phyloP scores from a whole-genome alignment of 2,329 filamentous ascomycete genomes.

The Amauroascus niger region DNA sequence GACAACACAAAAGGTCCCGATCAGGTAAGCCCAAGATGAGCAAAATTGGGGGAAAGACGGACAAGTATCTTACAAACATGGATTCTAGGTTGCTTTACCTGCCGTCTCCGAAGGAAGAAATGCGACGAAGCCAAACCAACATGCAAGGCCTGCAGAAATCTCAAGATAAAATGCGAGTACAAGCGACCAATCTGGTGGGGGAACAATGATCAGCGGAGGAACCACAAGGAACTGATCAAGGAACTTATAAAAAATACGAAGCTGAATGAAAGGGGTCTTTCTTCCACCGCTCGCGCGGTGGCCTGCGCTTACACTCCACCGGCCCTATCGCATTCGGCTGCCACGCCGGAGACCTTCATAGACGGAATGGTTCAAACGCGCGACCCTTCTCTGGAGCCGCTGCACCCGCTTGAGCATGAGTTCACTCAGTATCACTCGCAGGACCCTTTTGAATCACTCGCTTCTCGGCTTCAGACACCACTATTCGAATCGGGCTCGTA shows the following conservation, averaged over 20 bases:
- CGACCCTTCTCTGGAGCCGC: constrained; percentile 70
- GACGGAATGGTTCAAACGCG: constrained; percentile 58
- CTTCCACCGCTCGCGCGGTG: constrained; percentile 36
- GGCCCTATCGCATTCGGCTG: constrained; percentile 69
- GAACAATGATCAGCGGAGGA: constrained; percentile 73
- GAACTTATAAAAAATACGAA: constrained; percentile 96
- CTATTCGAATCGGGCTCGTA: constrained; percentile 53
- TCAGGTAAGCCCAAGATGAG: constrained; percentile 11
- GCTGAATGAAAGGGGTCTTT: constrained; percentile 67
- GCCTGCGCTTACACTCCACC: constrained; percentile 54
- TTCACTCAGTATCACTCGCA: constrained; percentile 59
- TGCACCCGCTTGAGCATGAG: constrained; percentile 53
- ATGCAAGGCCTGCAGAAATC: constrained; percentile 56
- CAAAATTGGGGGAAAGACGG: background rate
- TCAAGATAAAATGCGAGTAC: constrained; percentile 87
- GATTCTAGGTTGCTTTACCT: constrained; percentile 53
- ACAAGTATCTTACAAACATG: background rate
- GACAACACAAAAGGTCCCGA: constrained; percentile 17
- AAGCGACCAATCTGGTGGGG: constrained; percentile 96
- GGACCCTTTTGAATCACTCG: constrained; percentile 36
- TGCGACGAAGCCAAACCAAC: constrained; percentile 58
- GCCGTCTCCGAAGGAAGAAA: constrained; percentile 58
- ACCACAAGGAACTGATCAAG: constrained; percentile 94
- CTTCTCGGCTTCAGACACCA: constrained; percentile 37
- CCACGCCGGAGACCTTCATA: constrained; percentile 69